phyloP scores from a whole-genome alignment of 2,329 filamentous ascomycete species.

The Sarocladiaceae sp. region DNA sequence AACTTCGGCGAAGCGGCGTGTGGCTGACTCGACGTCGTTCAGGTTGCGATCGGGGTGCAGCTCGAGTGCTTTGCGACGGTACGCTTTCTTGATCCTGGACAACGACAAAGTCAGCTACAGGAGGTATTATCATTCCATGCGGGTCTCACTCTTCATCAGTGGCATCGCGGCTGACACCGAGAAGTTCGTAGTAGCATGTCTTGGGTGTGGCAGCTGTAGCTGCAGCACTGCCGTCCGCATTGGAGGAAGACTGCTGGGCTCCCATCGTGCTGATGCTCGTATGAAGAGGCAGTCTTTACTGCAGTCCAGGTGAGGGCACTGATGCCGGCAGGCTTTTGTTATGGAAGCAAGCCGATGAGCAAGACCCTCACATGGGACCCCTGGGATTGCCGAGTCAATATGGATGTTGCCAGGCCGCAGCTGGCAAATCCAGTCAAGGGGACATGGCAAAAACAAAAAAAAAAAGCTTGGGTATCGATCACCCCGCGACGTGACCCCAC shows the following conservation, averaged over 20 bases:
- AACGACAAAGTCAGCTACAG: neutral
- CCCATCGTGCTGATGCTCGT: slow-evolving; percentile 46
- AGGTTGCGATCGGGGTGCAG: slow-evolving; percentile 93
- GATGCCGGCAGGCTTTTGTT: too few relatives aligned
- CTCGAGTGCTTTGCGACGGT: slow-evolving; percentile 83
- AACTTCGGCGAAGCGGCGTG: slow-evolving; percentile 80
- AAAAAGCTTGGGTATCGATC: too few relatives aligned
- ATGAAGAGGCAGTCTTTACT: too few relatives aligned
- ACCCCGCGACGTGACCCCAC: too few relatives aligned
- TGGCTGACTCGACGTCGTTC: slow-evolving; percentile 76
- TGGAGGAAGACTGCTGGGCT: slow-evolving; percentile 46
- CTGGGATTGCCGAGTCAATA: too few relatives aligned
- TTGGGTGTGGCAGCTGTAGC: slow-evolving; percentile 40
- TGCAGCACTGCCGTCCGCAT: slow-evolving; percentile 22
- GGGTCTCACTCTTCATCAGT: slow-evolving; percentile 68
- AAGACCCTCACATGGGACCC: too few relatives aligned
- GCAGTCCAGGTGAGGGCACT: too few relatives aligned
- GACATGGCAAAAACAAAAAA: too few relatives aligned
- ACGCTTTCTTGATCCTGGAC: slow-evolving; percentile 81
- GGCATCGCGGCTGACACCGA: slow-evolving; percentile 66
- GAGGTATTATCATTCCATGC: neutral
- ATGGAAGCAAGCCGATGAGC: too few relatives aligned
- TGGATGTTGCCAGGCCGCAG: too few relatives aligned
- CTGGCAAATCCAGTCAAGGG: too few relatives aligned
- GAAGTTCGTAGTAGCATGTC: slow-evolving; percentile 79